phyloP scores from a whole-genome alignment of 2,329 filamentous ascomycete species.

The Furcasterigmium sp. region DNA sequence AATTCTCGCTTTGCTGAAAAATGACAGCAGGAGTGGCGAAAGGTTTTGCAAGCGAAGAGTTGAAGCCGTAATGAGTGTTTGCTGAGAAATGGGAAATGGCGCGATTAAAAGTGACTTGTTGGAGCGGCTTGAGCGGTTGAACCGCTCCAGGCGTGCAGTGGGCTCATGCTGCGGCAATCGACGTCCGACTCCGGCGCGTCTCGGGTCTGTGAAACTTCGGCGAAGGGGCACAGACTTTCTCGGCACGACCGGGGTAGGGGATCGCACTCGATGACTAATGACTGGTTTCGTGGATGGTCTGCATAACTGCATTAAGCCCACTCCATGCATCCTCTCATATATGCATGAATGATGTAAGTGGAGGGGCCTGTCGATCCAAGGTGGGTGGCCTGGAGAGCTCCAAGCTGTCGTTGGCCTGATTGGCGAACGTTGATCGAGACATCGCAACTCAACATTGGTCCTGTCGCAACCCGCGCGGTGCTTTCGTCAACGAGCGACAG shows the following conservation, averaged over 20 bases:
- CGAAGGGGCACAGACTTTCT: neutral
- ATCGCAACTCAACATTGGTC: no score
- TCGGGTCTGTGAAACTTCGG: neutral
- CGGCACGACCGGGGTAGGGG: neutral
- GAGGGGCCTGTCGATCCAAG: no score
- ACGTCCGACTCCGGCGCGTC: slow-evolving; percentile 2
- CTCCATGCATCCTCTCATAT: no score
- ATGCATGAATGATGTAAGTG: no score
- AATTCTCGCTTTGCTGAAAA: no score
- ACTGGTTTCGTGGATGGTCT: no score
- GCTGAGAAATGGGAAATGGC: neutral
- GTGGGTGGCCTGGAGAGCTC: neutral
- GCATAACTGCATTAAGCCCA: no score
- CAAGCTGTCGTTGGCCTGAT: neutral
- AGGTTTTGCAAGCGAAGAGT: neutral
- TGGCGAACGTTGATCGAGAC: neutral
- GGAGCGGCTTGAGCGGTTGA: neutral
- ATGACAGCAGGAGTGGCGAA: no score
- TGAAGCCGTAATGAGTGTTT: neutral
- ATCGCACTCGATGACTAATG: no score
- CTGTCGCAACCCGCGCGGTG: no score
- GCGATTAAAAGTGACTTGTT: neutral
- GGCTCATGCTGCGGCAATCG: neutral
- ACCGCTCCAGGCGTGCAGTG: no score
- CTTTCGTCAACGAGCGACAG: no score